Evolutionary conservation across 495 filamentous ascomycete genomes (phyloP).

Genomic region (Thermochaetoides thermophila): DNA sequence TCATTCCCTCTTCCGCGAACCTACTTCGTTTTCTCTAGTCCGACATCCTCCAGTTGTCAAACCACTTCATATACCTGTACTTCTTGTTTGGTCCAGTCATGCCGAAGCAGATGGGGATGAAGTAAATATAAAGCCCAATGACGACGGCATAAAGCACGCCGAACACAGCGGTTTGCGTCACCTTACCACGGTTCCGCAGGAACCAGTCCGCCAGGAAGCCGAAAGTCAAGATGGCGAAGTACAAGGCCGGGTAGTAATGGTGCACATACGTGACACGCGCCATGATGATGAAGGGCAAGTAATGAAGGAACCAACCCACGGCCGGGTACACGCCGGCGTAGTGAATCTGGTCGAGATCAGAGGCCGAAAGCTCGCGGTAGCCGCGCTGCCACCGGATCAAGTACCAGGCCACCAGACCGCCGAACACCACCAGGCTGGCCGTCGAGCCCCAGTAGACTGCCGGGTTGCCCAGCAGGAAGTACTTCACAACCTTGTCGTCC

Average conservation of each 20-base stretch:
- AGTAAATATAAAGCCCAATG: conserved; percentile 71
- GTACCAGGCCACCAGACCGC: conserved; percentile 63
- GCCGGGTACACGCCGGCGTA: conserved; percentile 85
- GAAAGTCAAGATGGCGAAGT: conserved; percentile 82
- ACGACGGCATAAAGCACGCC: conserved; percentile 52
- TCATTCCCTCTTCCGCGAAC: not conserved
- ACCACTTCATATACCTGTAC: conserved; percentile 90
- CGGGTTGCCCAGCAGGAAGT: conserved; percentile 95
- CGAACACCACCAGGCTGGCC: conserved; percentile 56
- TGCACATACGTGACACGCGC: conserved; percentile 97
- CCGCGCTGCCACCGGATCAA: conserved; percentile 92
- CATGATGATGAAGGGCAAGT: conserved; percentile 92
- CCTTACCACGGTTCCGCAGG: conserved; percentile 44
- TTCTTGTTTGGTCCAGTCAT: conserved; percentile 76
- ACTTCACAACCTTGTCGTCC: conserved; percentile 91
- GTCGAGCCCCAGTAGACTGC: conserved; percentile 93
- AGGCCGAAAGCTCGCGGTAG: conserved; percentile 63
- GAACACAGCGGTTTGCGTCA: conserved; percentile 48
- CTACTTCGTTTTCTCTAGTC: conserved; percentile 26
- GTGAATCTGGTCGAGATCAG: conserved; percentile 82
- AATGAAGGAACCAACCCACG: conserved; percentile 91
- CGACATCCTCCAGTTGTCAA: conserved; percentile 50
- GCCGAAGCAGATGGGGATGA: conserved; percentile 91
- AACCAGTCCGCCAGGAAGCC: conserved; percentile 85
- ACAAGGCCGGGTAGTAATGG: conserved; percentile 98